Conservation (phyloP, 257 asterid genomes). For the Cinchona pubescens region DNA sequence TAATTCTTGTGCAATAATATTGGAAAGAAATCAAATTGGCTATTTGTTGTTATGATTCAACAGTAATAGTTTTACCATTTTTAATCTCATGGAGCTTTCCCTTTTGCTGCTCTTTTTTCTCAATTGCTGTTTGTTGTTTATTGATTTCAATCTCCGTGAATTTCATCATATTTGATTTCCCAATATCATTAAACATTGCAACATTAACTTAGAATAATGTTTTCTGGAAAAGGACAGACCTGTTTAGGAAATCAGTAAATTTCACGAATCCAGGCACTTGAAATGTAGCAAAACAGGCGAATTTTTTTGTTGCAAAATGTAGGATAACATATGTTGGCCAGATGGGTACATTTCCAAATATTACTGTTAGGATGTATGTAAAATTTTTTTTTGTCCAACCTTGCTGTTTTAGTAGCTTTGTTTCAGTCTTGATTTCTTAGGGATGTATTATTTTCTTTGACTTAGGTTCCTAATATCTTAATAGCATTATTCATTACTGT, state of each 20-base stretch:
- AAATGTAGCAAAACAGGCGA: neutral
- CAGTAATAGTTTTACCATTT: neutral
- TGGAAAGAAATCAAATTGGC: neutral
- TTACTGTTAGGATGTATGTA: neutral
- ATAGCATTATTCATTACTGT: neutral
- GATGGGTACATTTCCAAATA: neutral
- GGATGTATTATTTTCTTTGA: neutral
- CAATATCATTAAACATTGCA: neutral
- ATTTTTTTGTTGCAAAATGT: neutral
- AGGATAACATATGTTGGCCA: neutral
- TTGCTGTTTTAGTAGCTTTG: neutral
- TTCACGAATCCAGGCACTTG: neutral
- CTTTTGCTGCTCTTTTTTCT: neutral
- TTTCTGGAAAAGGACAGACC: neutral
- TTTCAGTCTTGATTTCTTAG: neutral
- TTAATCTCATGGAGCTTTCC: neutral
- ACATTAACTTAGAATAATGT: slow-evolving; percentile 1
- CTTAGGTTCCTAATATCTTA: neutral
- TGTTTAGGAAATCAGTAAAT: neutral
- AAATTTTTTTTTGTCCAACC: neutral
- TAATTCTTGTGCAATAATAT: neutral
- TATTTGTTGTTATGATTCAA: neutral
- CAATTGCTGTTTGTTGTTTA: neutral
- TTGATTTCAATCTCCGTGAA: neutral
- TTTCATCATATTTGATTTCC: neutral